Conservation (phyloP, 108 stramenopile species). For the Nitzschia putrida region DNA sequence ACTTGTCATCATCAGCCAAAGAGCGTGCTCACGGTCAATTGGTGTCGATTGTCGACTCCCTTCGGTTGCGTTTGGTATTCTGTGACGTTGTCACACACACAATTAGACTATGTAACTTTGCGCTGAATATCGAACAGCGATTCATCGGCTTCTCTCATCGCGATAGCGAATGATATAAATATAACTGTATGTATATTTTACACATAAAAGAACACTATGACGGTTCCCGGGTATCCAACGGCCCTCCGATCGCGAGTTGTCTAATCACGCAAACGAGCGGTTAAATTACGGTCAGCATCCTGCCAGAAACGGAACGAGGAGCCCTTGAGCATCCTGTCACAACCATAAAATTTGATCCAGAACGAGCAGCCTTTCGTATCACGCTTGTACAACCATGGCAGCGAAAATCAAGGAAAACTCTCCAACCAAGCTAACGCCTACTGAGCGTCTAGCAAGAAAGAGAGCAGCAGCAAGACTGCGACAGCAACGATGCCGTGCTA, state of each 20-base stretch:
- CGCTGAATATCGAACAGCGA: not conserved
- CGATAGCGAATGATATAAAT: not conserved
- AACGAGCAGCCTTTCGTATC: not conserved
- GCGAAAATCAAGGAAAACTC: constrained; percentile 5
- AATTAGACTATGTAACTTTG: not conserved
- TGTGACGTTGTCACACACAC: constrained; percentile 6
- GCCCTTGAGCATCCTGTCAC: not conserved
- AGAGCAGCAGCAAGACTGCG: constrained; percentile 38
- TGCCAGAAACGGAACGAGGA: not conserved
- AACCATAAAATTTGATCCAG: constrained; percentile 1
- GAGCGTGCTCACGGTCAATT: too few relatives aligned
- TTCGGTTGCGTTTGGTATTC: not conserved
- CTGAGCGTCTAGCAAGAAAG: constrained; percentile 35
- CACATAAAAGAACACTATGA: not conserved
- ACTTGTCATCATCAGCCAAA: too few relatives aligned
- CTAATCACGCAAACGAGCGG: constrained; percentile 15
- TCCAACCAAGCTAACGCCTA: constrained; percentile 28
- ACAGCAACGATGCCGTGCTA: constrained; percentile 47
- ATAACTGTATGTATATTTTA: not conserved
- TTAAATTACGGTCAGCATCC: constrained; percentile 8
- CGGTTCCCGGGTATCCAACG: constrained; percentile 14
- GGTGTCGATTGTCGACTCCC: too few relatives aligned
- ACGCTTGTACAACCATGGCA: constrained; percentile 8
- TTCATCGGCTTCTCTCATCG: not conserved
- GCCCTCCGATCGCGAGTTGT: constrained; percentile 1